Conservation (phyloP, 495 filamentous ascomycete species). For the Tuber magnatum region DNA sequence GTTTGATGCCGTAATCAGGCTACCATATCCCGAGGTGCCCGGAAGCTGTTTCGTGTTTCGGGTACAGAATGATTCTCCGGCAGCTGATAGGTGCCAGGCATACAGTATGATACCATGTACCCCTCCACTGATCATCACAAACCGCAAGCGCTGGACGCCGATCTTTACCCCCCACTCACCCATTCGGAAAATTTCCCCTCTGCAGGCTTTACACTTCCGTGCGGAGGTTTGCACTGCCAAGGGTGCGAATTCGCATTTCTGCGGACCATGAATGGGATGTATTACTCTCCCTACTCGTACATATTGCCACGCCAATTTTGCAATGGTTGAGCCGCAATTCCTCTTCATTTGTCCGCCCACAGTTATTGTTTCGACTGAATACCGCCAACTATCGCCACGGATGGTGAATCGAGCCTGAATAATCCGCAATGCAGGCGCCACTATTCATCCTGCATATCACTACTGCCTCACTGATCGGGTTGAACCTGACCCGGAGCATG, state of each 20-base stretch:
- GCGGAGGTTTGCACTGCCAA: background rate
- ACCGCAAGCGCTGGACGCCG: too few species aligned
- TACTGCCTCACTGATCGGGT: too few species aligned
- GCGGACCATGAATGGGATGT: background rate
- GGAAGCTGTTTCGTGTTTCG: background rate
- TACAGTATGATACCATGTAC: too few species aligned
- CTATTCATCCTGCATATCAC: background rate
- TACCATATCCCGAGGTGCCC: background rate
- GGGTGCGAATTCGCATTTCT: background rate
- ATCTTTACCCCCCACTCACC: background rate
- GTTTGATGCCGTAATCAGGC: background rate
- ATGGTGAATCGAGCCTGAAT: background rate
- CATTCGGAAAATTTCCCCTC: background rate
- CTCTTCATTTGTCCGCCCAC: background rate
- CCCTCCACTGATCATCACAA: background rate
- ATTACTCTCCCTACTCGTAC: background rate
- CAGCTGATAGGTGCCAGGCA: background rate
- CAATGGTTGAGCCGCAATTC: background rate
- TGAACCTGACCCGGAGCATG: background rate
- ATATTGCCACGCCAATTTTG: background rate
- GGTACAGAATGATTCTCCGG: background rate
- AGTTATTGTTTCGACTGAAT: background rate
- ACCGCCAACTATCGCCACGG: too few species aligned
- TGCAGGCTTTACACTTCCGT: background rate
- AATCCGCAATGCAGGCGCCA: background rate